Percentiles rank a stretch among this genome's conserved stretches.
These are phyloP conservation scores for Termitomyces sp. DNA, from an alignment of 1,284 basidiomycete genomes.

Conservation along the genomic window DNA sequence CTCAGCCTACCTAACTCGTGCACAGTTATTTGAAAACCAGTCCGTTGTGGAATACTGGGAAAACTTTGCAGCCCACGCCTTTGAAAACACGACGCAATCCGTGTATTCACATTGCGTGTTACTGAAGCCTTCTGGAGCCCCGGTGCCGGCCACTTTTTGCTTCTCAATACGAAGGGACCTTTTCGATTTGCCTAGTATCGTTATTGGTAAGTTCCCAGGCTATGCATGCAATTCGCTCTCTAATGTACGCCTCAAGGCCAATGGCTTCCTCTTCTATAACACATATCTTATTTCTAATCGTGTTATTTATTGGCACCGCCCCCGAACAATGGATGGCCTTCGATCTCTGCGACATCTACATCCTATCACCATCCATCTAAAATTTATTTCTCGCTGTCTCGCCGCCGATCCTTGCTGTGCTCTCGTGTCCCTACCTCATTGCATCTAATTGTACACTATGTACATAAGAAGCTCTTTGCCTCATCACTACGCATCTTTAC, in stretches of 20 bases:
- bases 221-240: constrained; percentile 1
- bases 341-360: constrained; percentile 3
- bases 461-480: constrained; percentile 7
- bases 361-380: not conserved
- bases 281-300: constrained; percentile 15
- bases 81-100: constrained; percentile 93
- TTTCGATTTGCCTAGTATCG: constrained; percentile 81
- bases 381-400: not conserved
- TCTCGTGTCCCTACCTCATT: constrained; percentile 9
- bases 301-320: constrained; percentile 18
- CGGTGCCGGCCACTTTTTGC: constrained; percentile 85
- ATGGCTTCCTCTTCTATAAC: constrained; percentile 71
- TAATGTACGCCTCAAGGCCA: constrained; percentile 47
- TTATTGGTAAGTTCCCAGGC: constrained; percentile 56
- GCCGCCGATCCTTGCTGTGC: constrained; percentile 11
- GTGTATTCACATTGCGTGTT: constrained; percentile 89
- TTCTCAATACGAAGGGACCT: constrained; percentile 90
- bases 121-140: constrained; percentile 76
- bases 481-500: not conserved
- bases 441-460: constrained; percentile 17
- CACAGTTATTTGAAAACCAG: constrained; percentile 81
- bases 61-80: constrained; percentile 90
- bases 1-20: constrained; percentile 8
- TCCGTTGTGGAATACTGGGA: constrained; percentile 94
- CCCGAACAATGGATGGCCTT: constrained; percentile 20